Evolutionary conservation across 2,329 filamentous ascomycete genomes (phyloP), one percentile per base, ranked within the genome.

Genomic region (Fusarium sp.): DNA sequence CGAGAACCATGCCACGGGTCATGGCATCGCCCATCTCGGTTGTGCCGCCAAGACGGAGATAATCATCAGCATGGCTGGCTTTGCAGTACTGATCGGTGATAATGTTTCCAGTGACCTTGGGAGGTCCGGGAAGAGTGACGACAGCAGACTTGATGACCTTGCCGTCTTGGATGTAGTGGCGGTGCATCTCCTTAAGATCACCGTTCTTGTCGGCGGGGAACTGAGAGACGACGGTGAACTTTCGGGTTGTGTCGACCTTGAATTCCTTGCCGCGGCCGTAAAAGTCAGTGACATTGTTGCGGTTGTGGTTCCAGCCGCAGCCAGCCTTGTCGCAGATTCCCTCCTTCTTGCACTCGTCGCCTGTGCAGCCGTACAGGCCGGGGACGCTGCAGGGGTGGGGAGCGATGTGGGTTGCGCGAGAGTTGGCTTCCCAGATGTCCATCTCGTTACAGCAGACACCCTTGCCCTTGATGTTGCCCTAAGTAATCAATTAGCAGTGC

Each of bases 361-460:
- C 85, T 21, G 79, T 75, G 63, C 84, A 85, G 50, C 78, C 74
- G 68, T 82, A 84, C 8, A 85, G 74, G 3, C 83, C 80, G 0
- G 79, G 78, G 23, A 78, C 75, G 69, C 76, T 81, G 79, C 85
- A 87, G 3, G 83, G 78, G 59, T 87, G 85, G 4, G 85, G 84
- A 0, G 85, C 83, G 18, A 85, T 75, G 11, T 81, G 79, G 20
- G 78, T 83, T 7, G 85, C 76, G 5, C 75, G 75, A 21, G 78
- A 78, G 77, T 87, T 87, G 53, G 85, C 84, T 63, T 87, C 85
- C 84, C 85, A 87, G 68, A 87, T 85, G 60, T 87, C 85, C 75
- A 87, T 82, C 72, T 87, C 85, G 69, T 84, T 85, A 71, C 85
- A 87, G 81, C 85, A 87, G 4, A 82, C 75, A 28, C 85, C 71